Conservation (phyloP, 148 eudicot genomes). For the Simmondsia chinensis region DNA sequence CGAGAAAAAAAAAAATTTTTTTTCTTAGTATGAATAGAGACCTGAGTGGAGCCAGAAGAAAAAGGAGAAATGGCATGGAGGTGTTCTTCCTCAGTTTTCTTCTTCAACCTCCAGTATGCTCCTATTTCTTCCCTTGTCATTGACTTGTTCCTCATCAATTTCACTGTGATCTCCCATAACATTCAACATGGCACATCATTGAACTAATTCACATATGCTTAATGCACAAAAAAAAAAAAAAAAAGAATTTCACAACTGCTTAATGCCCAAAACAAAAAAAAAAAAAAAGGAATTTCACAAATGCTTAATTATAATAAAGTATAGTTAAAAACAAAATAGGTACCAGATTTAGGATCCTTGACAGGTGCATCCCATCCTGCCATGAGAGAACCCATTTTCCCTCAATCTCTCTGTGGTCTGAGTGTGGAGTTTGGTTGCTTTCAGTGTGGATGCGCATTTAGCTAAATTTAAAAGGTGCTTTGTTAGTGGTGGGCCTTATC, state of each 20-base stretch:
- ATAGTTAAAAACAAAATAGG: background rate
- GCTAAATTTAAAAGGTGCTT: too few species aligned
- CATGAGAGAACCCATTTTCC: constrained; percentile 32
- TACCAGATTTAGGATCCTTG: constrained; percentile 33
- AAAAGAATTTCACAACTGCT: too few species aligned
- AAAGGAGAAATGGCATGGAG: constrained; percentile 12
- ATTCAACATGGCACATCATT: background rate
- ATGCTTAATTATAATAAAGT: too few species aligned
- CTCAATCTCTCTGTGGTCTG: background rate
- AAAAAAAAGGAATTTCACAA: too few species aligned
- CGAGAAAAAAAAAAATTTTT: too few species aligned
- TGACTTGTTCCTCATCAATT: constrained; percentile 33
- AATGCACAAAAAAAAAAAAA: background rate
- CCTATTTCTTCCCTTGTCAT: constrained; percentile 45
- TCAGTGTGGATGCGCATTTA: too few species aligned
- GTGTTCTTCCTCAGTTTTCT: constrained; percentile 35
- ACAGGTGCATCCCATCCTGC: constrained; percentile 30
- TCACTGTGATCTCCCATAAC: constrained; percentile 16
- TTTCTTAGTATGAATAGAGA: too few species aligned
- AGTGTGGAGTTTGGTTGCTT: too few species aligned
- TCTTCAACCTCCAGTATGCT: constrained; percentile 40
- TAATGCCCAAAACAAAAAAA: too few species aligned
- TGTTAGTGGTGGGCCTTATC: too few species aligned
- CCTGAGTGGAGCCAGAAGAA: too few species aligned
- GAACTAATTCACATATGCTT: too few species aligned